These are phyloP conservation scores for Penicillium glabrum DNA, from an alignment of 2,329 filamentous ascomycete species.

Conservation along the genomic window DNA sequence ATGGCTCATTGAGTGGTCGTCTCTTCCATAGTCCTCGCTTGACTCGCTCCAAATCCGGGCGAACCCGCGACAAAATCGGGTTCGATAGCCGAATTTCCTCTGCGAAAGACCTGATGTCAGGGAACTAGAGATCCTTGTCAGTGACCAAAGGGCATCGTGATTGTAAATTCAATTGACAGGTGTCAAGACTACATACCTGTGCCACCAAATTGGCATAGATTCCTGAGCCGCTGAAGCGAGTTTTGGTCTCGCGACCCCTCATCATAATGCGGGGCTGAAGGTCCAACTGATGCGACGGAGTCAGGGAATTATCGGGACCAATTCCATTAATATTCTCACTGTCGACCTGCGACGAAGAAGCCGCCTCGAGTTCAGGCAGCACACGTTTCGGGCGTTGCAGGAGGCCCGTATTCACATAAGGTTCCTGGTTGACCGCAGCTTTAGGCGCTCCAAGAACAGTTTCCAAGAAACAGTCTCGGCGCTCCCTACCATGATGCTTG, in stretches of 20 bases:
- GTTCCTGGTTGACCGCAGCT: conserved; percentile 34
- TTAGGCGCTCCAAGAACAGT: conserved; percentile 36
- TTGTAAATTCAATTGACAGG: neutral
- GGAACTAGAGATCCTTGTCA: conserved; percentile 32
- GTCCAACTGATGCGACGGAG: conserved; percentile 34
- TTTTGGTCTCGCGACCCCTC: conserved; percentile 39
- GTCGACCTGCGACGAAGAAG: conserved; percentile 8
- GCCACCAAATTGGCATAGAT: conserved; percentile 41
- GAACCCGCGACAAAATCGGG: conserved; percentile 35
- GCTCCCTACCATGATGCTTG: conserved; percentile 17
- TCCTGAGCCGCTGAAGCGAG: conserved; percentile 42
- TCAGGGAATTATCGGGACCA: conserved; percentile 23
- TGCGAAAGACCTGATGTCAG: conserved; percentile 38
- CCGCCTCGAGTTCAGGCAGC: conserved; percentile 1
- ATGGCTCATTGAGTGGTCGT: conserved; percentile 28
- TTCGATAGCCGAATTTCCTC: conserved; percentile 38
- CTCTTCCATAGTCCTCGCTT: conserved; percentile 33
- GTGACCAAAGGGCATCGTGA: neutral
- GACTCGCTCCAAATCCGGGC: conserved; percentile 33
- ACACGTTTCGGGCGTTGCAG: conserved; percentile 27
- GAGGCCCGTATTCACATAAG: conserved; percentile 28
- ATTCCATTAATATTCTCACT: conserved; percentile 12
- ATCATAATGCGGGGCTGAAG: conserved; percentile 37
- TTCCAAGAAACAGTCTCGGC: conserved; percentile 33
- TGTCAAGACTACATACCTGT: conserved; percentile 29